These are phyloP conservation scores for Pulveroboletus sp. DNA, from an alignment of 768 basidiomycete species.

Conservation along the genomic window DNA sequence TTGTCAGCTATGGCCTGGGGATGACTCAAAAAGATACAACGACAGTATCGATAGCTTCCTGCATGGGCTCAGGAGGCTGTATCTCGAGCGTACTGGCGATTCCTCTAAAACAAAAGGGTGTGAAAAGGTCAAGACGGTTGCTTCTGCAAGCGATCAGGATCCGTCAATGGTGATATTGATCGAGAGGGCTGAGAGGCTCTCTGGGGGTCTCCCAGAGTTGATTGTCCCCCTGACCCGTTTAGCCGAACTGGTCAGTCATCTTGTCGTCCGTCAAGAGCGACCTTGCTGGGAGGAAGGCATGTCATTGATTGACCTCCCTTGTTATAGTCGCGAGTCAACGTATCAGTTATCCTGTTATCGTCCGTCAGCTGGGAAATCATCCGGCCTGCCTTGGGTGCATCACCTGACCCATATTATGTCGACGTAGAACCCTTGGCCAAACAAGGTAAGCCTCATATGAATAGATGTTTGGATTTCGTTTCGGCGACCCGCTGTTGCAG, in stretches of 20 bases:
- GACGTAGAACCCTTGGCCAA: constrained; percentile 50
- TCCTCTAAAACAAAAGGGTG: constrained; percentile 26
- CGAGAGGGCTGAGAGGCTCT: constrained; percentile 64
- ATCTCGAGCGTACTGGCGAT: constrained; percentile 12
- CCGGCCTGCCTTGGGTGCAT: constrained; percentile 61
- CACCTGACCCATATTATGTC: constrained; percentile 68
- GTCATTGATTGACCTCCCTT: constrained; percentile 4
- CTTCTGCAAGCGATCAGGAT: constrained; percentile 12
- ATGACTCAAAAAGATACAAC: constrained; percentile 46
- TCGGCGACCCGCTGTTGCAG: constrained; percentile 16
- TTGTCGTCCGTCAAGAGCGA: background rate
- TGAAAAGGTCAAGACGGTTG: constrained; percentile 28
- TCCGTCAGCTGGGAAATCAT: constrained; percentile 67
- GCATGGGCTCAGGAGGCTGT: constrained; percentile 52
- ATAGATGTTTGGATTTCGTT: background rate
- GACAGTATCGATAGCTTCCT: constrained; percentile 65
- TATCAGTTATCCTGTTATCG: constrained; percentile 62
- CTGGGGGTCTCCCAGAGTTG: constrained; percentile 56
- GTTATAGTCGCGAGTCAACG: constrained; percentile 53
- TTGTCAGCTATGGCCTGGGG: constrained; percentile 51
- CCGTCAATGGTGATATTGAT: constrained; percentile 53
- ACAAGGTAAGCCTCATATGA: constrained; percentile 41
- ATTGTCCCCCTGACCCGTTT: constrained; percentile 68
- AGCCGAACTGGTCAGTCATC: constrained; percentile 56
- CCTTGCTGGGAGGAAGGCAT: background rate